Conservation (phyloP, 495 filamentous ascomycete genomes). For the Barbatosphaeria neglecta region DNA sequence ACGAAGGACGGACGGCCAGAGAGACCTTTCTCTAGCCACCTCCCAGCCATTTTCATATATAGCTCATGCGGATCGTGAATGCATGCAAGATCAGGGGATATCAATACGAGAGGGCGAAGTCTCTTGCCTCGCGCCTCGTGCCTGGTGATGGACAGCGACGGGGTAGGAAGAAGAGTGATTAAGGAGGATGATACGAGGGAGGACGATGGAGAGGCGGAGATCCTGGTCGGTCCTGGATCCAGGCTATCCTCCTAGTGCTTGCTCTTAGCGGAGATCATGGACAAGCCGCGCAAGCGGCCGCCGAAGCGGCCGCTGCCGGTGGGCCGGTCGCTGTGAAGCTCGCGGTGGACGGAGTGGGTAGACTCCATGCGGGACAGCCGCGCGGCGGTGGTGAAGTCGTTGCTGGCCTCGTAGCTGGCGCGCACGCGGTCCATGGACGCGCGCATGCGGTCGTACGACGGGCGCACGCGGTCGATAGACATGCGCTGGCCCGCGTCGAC, state of each 20-base stretch:
- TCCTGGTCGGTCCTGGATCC: too few relatives aligned
- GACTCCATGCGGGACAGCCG: slow-evolving; percentile 76
- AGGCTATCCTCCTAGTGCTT: neutral
- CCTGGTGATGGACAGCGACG: neutral
- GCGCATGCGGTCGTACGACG: slow-evolving; percentile 68
- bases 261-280: slow-evolving; percentile 8
- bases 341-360: slow-evolving; percentile 34
- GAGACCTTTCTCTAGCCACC: too few relatives aligned
- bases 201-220: neutral
- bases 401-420: slow-evolving; percentile 71
- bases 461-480: slow-evolving; percentile 58
- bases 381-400: slow-evolving; percentile 83
- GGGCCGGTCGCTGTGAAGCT: neutral
- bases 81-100: slow-evolving; percentile 3
- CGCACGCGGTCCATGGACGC: slow-evolving; percentile 62
- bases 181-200: neutral
- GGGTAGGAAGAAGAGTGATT: neutral
- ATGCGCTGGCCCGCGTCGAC: slow-evolving; percentile 30
- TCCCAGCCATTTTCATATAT: slow-evolving; percentile 6
- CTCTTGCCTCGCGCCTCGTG: too few relatives aligned
- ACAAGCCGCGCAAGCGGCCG: slow-evolving; percentile 15
- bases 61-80: slow-evolving; percentile 7
- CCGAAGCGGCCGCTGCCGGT: neutral
- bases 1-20: too few relatives aligned
- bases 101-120: neutral